Evolutionary conservation across 257 asterid species (phyloP).

Genomic region (Datura wrightii): DNA sequence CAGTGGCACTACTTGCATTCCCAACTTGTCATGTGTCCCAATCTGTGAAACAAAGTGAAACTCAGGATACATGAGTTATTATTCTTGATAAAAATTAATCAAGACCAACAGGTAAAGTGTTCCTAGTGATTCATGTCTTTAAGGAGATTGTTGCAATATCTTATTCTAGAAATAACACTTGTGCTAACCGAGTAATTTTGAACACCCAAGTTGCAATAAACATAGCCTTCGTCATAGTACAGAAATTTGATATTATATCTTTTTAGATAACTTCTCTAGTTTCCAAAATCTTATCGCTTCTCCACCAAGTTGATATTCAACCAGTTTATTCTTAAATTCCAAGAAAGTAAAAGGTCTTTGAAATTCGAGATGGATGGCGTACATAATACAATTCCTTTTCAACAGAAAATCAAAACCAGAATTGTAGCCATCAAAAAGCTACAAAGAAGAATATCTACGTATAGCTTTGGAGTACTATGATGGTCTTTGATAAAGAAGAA

Average conservation of each 20-base stretch:
- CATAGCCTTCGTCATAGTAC: not conserved
- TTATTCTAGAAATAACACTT: not conserved
- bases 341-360: not conserved
- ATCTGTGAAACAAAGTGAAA: slow-evolving; percentile 47
- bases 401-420: not conserved
- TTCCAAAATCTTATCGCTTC: not conserved
- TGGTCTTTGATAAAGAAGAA: too few relatives aligned
- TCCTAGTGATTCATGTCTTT: not conserved
- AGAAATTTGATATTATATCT: not conserved
- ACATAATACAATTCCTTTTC: not conserved
- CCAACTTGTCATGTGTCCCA: slow-evolving; percentile 82
- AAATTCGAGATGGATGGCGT: not conserved
- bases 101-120: not conserved
- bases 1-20: slow-evolving; percentile 75
- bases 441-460: not conserved
- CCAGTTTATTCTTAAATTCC: not conserved
- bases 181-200: too few relatives aligned
- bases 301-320: not conserved
- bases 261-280: not conserved
- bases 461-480: slow-evolving; percentile 9
- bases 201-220: too few relatives aligned
- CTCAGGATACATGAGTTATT: not conserved
- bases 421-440: not conserved
- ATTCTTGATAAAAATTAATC: not conserved
- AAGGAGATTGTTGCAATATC: not conserved